Base-by-base conservation (phyloP, 352 stramenopile species). In the Blastocystis sp. region DNA sequence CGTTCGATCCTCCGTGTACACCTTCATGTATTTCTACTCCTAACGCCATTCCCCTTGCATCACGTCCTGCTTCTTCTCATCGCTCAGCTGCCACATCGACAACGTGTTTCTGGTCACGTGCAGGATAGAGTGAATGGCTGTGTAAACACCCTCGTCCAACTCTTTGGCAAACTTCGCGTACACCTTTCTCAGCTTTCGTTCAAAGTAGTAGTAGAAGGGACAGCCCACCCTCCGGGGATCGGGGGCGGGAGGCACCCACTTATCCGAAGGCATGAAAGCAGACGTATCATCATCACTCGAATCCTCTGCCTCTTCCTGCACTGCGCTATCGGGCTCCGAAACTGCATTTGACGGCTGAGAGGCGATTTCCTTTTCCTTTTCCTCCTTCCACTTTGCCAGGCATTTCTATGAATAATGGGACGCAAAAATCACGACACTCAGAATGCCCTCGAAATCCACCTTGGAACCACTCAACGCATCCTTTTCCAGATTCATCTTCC, bases 21-120 rank as follows among this genome's bases (percentile, higher is more conserved):
- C 38, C 28, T 67, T 52, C 14, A 66, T n/a, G n/a, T 61, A 81
- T 66, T 81, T 81, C 71, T 81, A 81, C 14, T 19, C 4, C 7
- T 74, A 45, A n/a, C 2, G 17, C 9, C 23, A 45, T 14, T 48
- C 4, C 23, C 14, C 3, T 17, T 74, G 5, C 23, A 21, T 19
- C 4, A 74, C 64, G 23, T 7, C 23, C 19, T 74, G 62, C 71
- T 66, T n/a, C 28, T 81, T 41, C 2, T 23, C 43, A 10, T 9
- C n/a, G 10, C 62, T 23, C 21, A 23, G 14, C 19, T 64, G 43
- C 71, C 71, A 81, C 2, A 66, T 61, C 28, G 11, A 14, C 4
- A 23, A 69, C 34, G 17, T 17, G 10, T n/a, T 28, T 19, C 34
- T 21, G 34, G 34, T 17, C 10, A 69, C 62, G 7, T 69, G n/a